Evolutionary conservation across 139 green algal genomes (phyloP).

Genomic region (Limnomonas spitsbergensis): DNA sequence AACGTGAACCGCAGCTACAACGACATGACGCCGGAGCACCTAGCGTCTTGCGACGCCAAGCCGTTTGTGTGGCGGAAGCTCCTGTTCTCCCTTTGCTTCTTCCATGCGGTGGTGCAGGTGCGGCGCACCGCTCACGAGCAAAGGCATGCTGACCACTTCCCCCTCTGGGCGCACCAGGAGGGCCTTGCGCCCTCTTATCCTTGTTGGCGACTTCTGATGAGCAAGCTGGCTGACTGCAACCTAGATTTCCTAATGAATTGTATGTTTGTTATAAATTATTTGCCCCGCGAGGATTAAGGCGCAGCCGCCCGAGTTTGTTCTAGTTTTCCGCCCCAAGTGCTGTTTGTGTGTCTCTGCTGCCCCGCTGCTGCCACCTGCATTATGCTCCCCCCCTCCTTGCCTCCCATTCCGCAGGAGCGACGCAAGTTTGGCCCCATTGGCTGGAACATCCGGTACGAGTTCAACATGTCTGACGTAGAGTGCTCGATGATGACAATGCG

Average conservation of each 20-base stretch:
- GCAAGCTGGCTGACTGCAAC: too few relatives aligned
- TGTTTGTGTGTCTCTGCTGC: too few relatives aligned
- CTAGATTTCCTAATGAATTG: too few relatives aligned
- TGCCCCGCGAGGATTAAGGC: too few relatives aligned
- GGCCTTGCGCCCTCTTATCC: too few relatives aligned
- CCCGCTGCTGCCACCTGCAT: too few relatives aligned
- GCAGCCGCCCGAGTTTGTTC: too few relatives aligned
- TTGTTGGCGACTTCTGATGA: too few relatives aligned
- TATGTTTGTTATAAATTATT: too few relatives aligned
- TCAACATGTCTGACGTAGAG: slow-evolving; percentile 81
- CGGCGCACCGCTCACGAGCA: not conserved
- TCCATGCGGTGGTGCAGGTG: slow-evolving; percentile 70
- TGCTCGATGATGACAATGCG: slow-evolving; percentile 68
- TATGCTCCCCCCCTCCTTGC: too few relatives aligned
- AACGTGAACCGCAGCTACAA: slow-evolving; percentile 71
- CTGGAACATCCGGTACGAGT: slow-evolving; percentile 89
- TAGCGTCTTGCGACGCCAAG: slow-evolving; percentile 51
- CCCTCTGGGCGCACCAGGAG: not conserved
- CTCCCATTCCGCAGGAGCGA: slow-evolving; percentile 75
- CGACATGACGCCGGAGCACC: slow-evolving; percentile 49
- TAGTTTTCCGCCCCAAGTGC: too few relatives aligned
- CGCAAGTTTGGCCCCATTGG: slow-evolving; percentile 85
- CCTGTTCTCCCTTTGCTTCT: slow-evolving; percentile 70
- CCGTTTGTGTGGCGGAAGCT: slow-evolving; percentile 64
- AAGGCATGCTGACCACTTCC: too few relatives aligned